Conservation (phyloP, 2,329 filamentous ascomycete genomes). For the Paecilomyces variotii region DNA sequence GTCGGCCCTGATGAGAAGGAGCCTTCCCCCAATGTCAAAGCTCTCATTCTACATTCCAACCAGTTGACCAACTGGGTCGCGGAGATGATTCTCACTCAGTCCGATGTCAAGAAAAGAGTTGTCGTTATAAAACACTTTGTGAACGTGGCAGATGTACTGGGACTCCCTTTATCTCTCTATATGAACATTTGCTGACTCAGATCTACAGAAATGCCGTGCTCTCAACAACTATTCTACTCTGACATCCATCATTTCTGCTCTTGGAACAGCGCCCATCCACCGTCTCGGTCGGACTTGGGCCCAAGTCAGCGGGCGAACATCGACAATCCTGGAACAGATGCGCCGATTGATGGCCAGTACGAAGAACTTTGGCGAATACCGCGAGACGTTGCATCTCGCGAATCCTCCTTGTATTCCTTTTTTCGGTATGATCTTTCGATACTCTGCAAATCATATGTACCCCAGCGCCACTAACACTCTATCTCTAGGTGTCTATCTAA, state of each 20-base stretch:
- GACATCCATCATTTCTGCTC: constrained; percentile 93
- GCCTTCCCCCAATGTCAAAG: constrained; percentile 88
- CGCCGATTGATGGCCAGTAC: constrained; percentile 91
- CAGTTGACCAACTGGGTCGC: constrained; percentile 99
- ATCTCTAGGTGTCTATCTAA: constrained; percentile 76
- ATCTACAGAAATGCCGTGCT: constrained; percentile 71
- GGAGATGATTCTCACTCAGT: constrained; percentile 94
- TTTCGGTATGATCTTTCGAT: constrained; percentile 59
- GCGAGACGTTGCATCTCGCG: constrained; percentile 82
- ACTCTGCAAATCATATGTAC: background rate
- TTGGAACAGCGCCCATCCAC: constrained; percentile 90
- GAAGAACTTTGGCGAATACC: constrained; percentile 96
- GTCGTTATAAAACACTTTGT: constrained; percentile 99
- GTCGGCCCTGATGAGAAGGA: constrained; percentile 61
- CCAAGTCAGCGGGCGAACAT: constrained; percentile 79
- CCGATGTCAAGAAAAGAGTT: constrained; percentile 90
- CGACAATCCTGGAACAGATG: constrained; percentile 77
- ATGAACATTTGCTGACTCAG: constrained; percentile 7
- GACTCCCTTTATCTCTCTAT: background rate
- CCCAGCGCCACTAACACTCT: background rate
- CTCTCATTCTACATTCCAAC: constrained; percentile 93
- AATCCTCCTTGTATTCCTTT: constrained; percentile 98
- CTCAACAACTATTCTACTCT: constrained; percentile 97
- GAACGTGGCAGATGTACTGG: constrained; percentile 75
- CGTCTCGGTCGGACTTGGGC: constrained; percentile 91